Conservation (phyloP, 2,329 filamentous ascomycete genomes). For the Fusarium humuli region DNA sequence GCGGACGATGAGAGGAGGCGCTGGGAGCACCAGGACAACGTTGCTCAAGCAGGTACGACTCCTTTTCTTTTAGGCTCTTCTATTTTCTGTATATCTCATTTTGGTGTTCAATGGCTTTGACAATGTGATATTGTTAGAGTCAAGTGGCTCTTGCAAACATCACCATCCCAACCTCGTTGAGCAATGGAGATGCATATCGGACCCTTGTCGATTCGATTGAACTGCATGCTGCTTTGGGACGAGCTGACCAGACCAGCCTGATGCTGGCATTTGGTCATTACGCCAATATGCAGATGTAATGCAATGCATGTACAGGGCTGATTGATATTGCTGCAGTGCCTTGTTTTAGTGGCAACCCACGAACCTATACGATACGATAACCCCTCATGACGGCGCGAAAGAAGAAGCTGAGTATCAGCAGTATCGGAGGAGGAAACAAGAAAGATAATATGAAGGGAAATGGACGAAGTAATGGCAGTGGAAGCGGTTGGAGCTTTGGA, state of each 20-base stretch:
- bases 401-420: conserved; percentile 39
- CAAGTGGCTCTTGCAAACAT: not conserved
- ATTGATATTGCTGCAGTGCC: conserved; percentile 5
- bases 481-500: conserved; percentile 36
- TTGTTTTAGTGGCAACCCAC: conserved; percentile 11
- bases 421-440: conserved; percentile 24
- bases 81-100: not conserved
- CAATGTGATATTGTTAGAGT: not conserved
- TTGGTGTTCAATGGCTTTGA: not conserved
- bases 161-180: not conserved
- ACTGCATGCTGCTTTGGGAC: not conserved
- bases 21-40: conserved; percentile 28
- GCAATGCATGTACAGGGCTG: not conserved
- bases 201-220: not conserved
- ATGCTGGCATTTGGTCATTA: not conserved
- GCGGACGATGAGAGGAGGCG: conserved; percentile 24
- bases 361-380: not conserved
- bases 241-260: not conserved
- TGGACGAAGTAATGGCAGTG: conserved; percentile 18
- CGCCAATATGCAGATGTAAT: not conserved
- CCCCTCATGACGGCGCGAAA: conserved; percentile 25
- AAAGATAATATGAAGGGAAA: conserved; percentile 33
- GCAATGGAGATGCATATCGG: not conserved
- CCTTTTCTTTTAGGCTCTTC: not conserved
- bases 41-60: conserved; percentile 34